These are phyloP conservation scores for Penicillium brasilianum DNA, from an alignment of 2,329 filamentous ascomycete genomes.

Conservation along the genomic window DNA sequence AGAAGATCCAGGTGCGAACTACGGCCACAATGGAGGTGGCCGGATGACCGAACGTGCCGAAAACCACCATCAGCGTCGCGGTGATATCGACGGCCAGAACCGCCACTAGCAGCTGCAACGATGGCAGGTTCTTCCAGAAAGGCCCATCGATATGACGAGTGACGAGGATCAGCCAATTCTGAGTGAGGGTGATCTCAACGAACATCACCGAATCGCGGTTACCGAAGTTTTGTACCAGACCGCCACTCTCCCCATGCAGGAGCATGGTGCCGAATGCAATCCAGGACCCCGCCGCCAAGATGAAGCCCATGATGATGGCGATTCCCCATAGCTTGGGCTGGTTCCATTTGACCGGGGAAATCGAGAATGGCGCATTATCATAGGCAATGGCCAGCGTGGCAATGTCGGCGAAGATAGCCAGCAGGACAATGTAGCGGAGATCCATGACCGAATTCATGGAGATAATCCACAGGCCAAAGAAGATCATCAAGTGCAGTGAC, in stretches of 20 bases:
- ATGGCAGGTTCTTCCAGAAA: constrained; percentile 88
- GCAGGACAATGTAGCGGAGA: constrained; percentile 87
- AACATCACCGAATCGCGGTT: constrained; percentile 81
- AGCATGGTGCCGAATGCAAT: constrained; percentile 87
- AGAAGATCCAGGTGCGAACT: constrained; percentile 89
- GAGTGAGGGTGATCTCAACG: constrained; percentile 85
- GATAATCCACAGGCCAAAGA: constrained; percentile 88
- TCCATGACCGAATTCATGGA: constrained; percentile 84
- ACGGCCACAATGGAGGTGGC: constrained; percentile 80
- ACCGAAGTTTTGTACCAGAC: constrained; percentile 90
- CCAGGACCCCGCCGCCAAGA: constrained; percentile 84
- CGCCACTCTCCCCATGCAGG: constrained; percentile 68
- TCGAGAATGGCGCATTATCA: constrained; percentile 87
- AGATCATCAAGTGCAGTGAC: constrained; percentile 89
- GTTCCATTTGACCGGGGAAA: constrained; percentile 92
- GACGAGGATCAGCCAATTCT: constrained; percentile 98
- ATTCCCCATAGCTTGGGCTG: constrained; percentile 92
- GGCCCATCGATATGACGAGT: constrained; percentile 89
- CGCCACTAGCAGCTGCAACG: constrained; percentile 79
- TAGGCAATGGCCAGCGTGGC: constrained; percentile 91
- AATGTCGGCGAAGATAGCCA: constrained; percentile 92
- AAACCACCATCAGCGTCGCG: constrained; percentile 83
- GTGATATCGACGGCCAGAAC: constrained; percentile 82
- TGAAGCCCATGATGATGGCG: constrained; percentile 79
- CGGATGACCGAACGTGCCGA: constrained; percentile 76